These are phyloP conservation scores for Ganoderma meredithae DNA, from an alignment of 1,284 basidiomycete species.

Conservation along the genomic window DNA sequence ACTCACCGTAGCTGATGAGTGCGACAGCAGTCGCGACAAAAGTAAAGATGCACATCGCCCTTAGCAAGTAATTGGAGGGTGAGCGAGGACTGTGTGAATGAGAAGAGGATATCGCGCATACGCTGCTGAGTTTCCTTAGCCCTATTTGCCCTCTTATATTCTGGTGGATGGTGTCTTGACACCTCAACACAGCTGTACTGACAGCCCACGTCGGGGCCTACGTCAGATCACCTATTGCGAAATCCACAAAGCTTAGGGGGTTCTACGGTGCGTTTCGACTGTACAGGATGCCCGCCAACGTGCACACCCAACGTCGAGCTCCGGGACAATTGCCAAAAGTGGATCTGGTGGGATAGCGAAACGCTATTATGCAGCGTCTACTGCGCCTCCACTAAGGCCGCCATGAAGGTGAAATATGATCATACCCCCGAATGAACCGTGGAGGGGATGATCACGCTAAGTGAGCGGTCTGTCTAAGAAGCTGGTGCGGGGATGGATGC, in stretches of 20 bases:
- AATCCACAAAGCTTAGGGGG: background rate
- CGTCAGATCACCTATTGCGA: background rate
- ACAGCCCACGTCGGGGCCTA: background rate
- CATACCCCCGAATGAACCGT: background rate
- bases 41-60: background rate
- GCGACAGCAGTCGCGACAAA: background rate
- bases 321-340: background rate
- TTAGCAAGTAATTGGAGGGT: background rate
- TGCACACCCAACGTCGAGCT: background rate
- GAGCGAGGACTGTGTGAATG: background rate
- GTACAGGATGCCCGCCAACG: background rate
- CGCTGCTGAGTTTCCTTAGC: background rate
- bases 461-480: background rate
- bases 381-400: background rate
- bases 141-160: background rate
- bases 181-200: background rate
- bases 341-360: background rate
- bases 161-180: background rate
- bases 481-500: background rate
- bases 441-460: background rate
- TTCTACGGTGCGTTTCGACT: background rate
- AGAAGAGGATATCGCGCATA: background rate
- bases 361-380: background rate
- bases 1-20: conserved; percentile 2
- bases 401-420: background rate